Evolutionary conservation across 805 yeast species (phyloP).

Genomic region (Saccharomycopsis oosterbeekiorum): DNA sequence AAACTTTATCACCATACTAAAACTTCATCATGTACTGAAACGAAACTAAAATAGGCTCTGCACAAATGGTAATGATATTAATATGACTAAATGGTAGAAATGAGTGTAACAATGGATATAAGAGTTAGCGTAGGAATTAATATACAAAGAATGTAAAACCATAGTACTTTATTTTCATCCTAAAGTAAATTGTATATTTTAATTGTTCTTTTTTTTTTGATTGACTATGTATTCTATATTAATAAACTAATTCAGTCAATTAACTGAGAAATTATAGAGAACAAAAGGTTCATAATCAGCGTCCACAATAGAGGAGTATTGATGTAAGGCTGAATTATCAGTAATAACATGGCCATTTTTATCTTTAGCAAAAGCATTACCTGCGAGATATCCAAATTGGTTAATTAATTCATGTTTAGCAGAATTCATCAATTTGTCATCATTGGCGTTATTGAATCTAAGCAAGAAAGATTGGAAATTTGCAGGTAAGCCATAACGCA

Average conservation of each 20-base stretch:
- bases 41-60: no score
- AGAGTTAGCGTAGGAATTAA: no score
- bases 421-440: conserved; percentile 34
- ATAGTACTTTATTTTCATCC: not conserved
- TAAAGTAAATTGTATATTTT: not conserved
- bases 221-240: not conserved
- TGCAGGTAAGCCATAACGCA: conserved; percentile 96
- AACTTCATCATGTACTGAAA: no score
- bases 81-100: no score
- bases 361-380: conserved; percentile 70
- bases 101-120: no score
- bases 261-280: conserved; percentile 48
- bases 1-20: no score
- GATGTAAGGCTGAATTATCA: conserved; percentile 53
- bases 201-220: no score
- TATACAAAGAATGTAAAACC: not conserved
- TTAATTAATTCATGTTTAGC: conserved; percentile 62
- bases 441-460: conserved; percentile 38
- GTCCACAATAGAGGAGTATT: conserved; percentile 87
- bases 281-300: conserved; percentile 96
- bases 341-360: conserved; percentile 55
- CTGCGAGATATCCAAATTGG: conserved; percentile 84
- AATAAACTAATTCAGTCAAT: conserved; percentile 18
- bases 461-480: conserved; percentile 53
- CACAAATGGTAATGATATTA: no score